phyloP scores from a whole-genome alignment of 176 grass and related monocot species.

The Rhipidocladum racemiflorum region DNA sequence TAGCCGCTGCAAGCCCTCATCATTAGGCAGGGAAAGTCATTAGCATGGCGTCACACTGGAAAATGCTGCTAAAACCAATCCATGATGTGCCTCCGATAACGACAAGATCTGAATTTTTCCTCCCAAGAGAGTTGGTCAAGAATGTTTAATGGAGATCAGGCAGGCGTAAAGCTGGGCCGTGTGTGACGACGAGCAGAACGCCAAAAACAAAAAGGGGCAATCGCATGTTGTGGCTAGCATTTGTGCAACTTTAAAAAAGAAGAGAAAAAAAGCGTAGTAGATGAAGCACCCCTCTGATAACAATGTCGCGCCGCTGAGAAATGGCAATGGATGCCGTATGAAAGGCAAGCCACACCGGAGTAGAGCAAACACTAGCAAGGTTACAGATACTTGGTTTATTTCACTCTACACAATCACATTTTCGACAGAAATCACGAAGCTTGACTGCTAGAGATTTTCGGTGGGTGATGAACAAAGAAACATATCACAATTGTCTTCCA shows the following conservation, averaged over 20 bases:
- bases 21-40: neutral
- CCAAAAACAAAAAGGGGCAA: too few relatives aligned
- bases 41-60: neutral
- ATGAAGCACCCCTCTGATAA: too few relatives aligned
- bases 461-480: constrained; percentile 47
- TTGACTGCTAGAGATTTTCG: constrained; percentile 25
- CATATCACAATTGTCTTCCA: constrained; percentile 67
- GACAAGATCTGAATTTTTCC: neutral
- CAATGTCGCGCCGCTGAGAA: too few relatives aligned
- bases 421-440: constrained; percentile 29
- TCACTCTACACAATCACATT: constrained; percentile 35
- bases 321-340: neutral
- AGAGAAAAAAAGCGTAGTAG: too few relatives aligned
- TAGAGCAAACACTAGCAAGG: neutral
- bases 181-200: too few relatives aligned
- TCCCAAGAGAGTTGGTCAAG: too few relatives aligned
- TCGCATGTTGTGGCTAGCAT: too few relatives aligned
- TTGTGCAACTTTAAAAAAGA: too few relatives aligned
- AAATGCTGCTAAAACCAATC: neutral
- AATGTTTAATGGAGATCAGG: too few relatives aligned
- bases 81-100: neutral
- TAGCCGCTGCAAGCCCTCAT: neutral
- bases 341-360: neutral
- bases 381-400: constrained; percentile 18
- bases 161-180: too few relatives aligned